Percentiles rank a stretch among this genome's conserved stretches.
Conservation (phyloP, 164 flowering plant species). For the Chimonanthus praecox region DNA sequence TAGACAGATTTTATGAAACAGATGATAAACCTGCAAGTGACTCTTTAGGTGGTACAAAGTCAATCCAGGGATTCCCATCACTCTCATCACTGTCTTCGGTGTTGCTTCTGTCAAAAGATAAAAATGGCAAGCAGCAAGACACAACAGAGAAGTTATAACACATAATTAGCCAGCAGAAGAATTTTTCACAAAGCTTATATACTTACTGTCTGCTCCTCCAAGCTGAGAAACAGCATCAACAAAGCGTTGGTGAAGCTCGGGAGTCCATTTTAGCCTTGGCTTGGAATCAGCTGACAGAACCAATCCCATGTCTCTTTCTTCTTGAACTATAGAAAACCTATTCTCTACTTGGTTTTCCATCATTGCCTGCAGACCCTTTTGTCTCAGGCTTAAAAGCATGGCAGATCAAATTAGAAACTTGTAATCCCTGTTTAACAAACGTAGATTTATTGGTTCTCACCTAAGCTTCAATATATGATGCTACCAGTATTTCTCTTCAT, state of each 20-base stretch:
- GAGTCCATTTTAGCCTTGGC: conserved; percentile 84
- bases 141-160: neutral
- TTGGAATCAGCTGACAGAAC: conserved; percentile 79
- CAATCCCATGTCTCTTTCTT: conserved; percentile 44
- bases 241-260: conserved; percentile 71
- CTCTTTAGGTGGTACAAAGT: conserved; percentile 89
- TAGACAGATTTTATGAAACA: conserved; percentile 3
- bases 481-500: conserved; percentile 35
- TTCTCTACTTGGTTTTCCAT: conserved; percentile 23
- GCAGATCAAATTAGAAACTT: neutral
- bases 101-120: conserved; percentile 68
- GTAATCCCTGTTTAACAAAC: conserved; percentile 9
- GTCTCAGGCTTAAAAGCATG: neutral
- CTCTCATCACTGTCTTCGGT: conserved; percentile 82
- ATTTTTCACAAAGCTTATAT: conserved; percentile 1
- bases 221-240: conserved; percentile 58
- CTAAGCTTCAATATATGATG: conserved; percentile 20
- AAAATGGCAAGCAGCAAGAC: conserved; percentile 1
- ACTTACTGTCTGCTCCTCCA: conserved; percentile 70
- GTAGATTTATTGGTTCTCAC: conserved; percentile 14
- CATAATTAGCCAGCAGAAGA: neutral
- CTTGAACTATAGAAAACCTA: neutral
- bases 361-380: conserved; percentile 30
- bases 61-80: conserved; percentile 81
- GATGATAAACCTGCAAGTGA: conserved; percentile 73